Evolutionary conservation across 2,329 filamentous ascomycete genomes (phyloP), one percentile per base, ranked within the genome.

Genomic region (Karstenula rhodostoma): DNA sequence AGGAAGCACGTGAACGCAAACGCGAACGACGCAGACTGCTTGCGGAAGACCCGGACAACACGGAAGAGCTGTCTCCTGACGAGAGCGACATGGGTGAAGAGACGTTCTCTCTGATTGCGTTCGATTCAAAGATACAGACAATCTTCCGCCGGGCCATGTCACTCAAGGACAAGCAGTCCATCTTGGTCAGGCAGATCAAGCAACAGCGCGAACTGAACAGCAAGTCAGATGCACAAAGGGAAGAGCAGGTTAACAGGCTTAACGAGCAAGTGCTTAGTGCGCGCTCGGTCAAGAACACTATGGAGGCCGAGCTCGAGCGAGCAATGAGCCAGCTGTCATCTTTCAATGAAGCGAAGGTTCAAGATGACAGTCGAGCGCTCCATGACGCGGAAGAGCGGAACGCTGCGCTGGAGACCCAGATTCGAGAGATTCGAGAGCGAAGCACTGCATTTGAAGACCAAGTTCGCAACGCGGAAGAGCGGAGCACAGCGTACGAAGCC

Each of bases 141-240:
- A 81, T 97, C 4, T 92, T 93, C 73, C 84, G 85, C 43, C 90
- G 92, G 60, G 87, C 92, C n/a, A 90, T 89, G 19, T 87, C 87
- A 22, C 82, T 97, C 37, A 89, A 92, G 63, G 92, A 97, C 69
- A 94, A 98, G 74, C 96, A 97, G 75, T 87, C 88, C 51, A 94
- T 97, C 23, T 84, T 98, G 9, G 90, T 94, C 71, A 88, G 93
- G 46, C 94, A 98, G 76, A 94, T 97, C 71, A 94, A 96, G 80
- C 94, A 98, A 75, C 94, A 98, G 79, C 90, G 94, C 60, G 93
- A 96, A 73, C 85, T 97, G 59, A 96, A 96, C 79, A 93, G 85
- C 80, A 94, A 94, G 73, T 93, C 92, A 1, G 93, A 96, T 67
- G 83, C 74, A 2, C 75, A 79, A 50, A 77, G 73, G 56, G 77